Conservation (phyloP, 805 yeast species). For the Pichia scutulata region DNA sequence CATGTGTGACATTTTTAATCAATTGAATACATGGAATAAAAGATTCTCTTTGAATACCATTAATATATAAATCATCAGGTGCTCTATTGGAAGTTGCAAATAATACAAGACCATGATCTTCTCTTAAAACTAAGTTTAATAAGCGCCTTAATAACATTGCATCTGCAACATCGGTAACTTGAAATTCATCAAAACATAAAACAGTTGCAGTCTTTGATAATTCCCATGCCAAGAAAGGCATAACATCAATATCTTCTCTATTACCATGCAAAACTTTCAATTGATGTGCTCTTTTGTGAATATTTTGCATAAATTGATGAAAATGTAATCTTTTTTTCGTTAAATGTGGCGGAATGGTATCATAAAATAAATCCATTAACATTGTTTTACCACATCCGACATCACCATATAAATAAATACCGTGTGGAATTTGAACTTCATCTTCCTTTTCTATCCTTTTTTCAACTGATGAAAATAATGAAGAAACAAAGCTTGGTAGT, state of each 20-base stretch:
- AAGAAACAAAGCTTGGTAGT: conserved; percentile 27
- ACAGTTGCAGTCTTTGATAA: conserved; percentile 70
- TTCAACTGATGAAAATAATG: conserved; percentile 20
- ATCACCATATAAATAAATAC: conserved; percentile 91
- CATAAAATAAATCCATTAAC: conserved; percentile 93
- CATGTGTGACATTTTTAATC: conserved; percentile 65
- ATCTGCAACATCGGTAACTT: conserved; percentile 97
- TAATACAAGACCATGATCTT: conserved; percentile 73
- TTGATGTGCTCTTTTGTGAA: conserved; percentile 82
- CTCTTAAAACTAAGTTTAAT: conserved; percentile 55
- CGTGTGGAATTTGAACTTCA: conserved; percentile 49
- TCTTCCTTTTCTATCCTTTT: background rate
- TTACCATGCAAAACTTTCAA: conserved; percentile 60
- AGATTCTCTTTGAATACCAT: conserved; percentile 88
- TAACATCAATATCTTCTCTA: conserved; percentile 63
- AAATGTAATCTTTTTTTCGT: conserved; percentile 82
- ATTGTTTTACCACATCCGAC: conserved; percentile 98
- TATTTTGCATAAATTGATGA: conserved; percentile 93
- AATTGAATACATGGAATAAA: conserved; percentile 88
- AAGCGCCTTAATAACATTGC: conserved; percentile 90
- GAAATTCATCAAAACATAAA: conserved; percentile 93
- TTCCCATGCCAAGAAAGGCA: conserved; percentile 78
- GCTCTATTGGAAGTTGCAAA: conserved; percentile 94
- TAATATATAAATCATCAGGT: conserved; percentile 86
- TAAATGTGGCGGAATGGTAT: conserved; percentile 70